Evolutionary conservation across 2,329 filamentous ascomycete species (phyloP).

Genomic region (Calonectria pseudoreteaudii): DNA sequence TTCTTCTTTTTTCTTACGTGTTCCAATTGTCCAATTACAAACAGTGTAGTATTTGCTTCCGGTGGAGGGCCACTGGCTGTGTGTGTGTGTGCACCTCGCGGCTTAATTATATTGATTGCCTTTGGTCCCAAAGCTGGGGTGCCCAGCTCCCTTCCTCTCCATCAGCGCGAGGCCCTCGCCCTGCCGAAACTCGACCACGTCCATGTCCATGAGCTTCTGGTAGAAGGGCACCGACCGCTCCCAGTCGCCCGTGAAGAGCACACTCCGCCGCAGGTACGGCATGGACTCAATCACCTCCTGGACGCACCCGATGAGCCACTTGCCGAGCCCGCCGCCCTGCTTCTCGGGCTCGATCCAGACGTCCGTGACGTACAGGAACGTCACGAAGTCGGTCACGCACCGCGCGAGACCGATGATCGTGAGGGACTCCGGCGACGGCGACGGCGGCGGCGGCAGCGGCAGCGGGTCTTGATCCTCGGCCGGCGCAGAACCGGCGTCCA

Average conservation of each 20-base stretch:
- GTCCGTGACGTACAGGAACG: conserved; percentile 73
- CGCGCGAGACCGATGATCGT: conserved; percentile 52
- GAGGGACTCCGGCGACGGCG: neutral
- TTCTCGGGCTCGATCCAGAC: conserved; percentile 69
- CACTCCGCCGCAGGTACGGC: conserved; percentile 64
- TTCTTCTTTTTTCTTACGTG: neutral
- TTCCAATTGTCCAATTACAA: conserved; percentile 7
- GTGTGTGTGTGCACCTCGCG: no score
- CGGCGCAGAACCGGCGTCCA: neutral
- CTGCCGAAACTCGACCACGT: conserved; percentile 33
- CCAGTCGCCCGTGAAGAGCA: conserved; percentile 60
- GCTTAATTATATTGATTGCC: conserved; percentile 15
- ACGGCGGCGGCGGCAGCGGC: no score
- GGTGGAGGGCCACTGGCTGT: no score
- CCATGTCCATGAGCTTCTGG: conserved; percentile 46
- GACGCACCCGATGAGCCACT: conserved; percentile 70
- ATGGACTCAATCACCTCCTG: conserved; percentile 63
- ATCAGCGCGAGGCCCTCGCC: conserved; percentile 44
- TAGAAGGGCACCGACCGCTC: conserved; percentile 50
- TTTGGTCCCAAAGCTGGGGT: conserved; percentile 33
- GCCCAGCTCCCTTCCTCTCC: conserved; percentile 40
- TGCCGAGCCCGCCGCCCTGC: conserved; percentile 69
- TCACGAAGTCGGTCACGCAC: conserved; percentile 72
- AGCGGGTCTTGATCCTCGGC: neutral
- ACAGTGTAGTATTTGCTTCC: neutral